These are phyloP conservation scores for Noccaea bulbosa DNA, from an alignment of 345 rosid genomes.

Conservation along the genomic window DNA sequence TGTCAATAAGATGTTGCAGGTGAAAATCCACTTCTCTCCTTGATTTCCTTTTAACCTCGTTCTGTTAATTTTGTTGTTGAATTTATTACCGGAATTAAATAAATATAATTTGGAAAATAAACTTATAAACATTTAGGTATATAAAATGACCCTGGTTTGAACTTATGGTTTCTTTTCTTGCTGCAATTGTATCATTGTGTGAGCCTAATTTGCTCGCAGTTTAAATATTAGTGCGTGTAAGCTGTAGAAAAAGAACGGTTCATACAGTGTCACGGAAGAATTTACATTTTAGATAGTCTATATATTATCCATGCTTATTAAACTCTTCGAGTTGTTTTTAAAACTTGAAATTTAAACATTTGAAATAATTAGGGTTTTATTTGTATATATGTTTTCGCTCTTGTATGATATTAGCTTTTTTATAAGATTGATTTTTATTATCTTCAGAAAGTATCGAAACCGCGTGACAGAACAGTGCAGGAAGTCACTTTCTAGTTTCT, in stretches of 20 bases:
- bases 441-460: slow-evolving; percentile 36
- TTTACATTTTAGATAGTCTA: neutral
- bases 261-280: neutral
- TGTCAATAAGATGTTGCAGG: slow-evolving; percentile 95
- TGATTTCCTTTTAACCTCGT: neutral
- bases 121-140: neutral
- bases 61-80: neutral
- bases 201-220: too few species aligned
- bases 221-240: too few species aligned
- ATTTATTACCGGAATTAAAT: neutral
- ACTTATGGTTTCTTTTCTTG: slow-evolving; percentile 9
- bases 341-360: too few species aligned
- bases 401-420: neutral
- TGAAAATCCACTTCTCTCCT: slow-evolving; percentile 35
- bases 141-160: neutral
- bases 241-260: neutral
- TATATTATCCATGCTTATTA: neutral
- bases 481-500: slow-evolving; percentile 42
- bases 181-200: neutral
- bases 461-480: slow-evolving; percentile 46
- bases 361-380: neutral
- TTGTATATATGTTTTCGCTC: slow-evolving; percentile 12
- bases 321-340: neutral
- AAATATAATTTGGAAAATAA: neutral
- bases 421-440: neutral